Evolutionary conservation across 2,329 filamentous ascomycete species (phyloP).

Genomic region (Calycina herbarum): DNA sequence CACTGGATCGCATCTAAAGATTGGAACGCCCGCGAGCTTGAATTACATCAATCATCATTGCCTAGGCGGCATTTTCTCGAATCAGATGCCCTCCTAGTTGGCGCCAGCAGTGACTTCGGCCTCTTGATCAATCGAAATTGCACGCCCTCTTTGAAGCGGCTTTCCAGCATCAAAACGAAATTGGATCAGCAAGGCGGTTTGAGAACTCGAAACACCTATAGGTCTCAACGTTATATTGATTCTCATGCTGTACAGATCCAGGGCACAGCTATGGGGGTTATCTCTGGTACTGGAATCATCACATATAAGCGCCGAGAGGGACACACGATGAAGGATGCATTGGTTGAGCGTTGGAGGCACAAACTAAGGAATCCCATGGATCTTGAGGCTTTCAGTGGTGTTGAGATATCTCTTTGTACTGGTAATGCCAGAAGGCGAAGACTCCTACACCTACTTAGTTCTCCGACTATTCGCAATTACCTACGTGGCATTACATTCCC

Average conservation of each 20-base stretch:
- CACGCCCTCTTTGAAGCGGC: neutral
- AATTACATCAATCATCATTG: neutral
- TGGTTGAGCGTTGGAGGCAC: slow-evolving; percentile 21
- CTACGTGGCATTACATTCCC: slow-evolving; percentile 12
- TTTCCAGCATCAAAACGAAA: neutral
- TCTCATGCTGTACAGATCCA: slow-evolving; percentile 19
- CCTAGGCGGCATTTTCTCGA: neutral
- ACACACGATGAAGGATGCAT: slow-evolving; percentile 21
- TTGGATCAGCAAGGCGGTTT: slow-evolving; percentile 10
- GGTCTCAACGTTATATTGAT: slow-evolving; percentile 11
- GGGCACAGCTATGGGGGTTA: slow-evolving; percentile 17
- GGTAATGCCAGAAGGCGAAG: slow-evolving; percentile 18
- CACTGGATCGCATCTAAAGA: slow-evolving; percentile 18
- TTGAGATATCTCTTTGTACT: slow-evolving; percentile 23
- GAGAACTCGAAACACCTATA: slow-evolving; percentile 15
- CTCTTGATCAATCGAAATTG: neutral
- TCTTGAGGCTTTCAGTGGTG: slow-evolving; percentile 20
- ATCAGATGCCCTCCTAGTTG: neutral
- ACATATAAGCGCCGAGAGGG: slow-evolving; percentile 22
- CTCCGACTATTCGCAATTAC: slow-evolving; percentile 22
- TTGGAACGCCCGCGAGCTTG: slow-evolving; percentile 6
- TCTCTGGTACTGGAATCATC: slow-evolving; percentile 14
- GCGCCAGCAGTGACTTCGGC: neutral
- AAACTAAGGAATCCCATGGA: slow-evolving; percentile 16
- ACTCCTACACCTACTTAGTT: slow-evolving; percentile 17